Evolutionary conservation across 2,329 filamentous ascomycete genomes (phyloP), one percentile per base, ranked within the genome.

Genomic region (Colletotrichum lentis): DNA sequence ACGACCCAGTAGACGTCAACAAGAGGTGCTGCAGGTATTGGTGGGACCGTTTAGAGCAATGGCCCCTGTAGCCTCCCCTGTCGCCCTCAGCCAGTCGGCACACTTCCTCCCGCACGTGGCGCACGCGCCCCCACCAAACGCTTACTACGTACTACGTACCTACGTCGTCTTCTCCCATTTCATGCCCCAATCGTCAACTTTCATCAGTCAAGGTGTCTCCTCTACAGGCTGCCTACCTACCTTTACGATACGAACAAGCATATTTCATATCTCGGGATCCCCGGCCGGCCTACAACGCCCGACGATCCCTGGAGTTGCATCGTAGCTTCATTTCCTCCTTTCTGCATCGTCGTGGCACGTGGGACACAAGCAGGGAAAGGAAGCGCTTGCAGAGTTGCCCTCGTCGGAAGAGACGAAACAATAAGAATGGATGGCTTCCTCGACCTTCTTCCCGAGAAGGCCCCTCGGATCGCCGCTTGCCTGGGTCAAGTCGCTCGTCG

Each of bases 341-440:
- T n/a, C 31, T 20, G 52, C 31, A 39, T 6, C 52, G n/a, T 18
- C 27, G 39, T 44, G 18, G 22, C 43, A 58, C 46, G 52, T 57
- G 52, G 43, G 18, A 27, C 8, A n/a, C 53, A 5, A 52, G 10
- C 24, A 44, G 46, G 37, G 18, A 43, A 11, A n/a, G 24, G 24
- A 24, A 11, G 20, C n/a, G n/a, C 44, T 20, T 18, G 37, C 11
- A 12, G 4, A 41, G 10, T 56, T 27, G 10, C 8, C 27, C 39
- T 59, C 11, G 14, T 46, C 22, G 12, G n/a, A 16, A 35, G 58
- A 52, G 37, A 7, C 31, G 7, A 41, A n/a, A 27, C 6, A 43
- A 69, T 62, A 67, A 69, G 47, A 52, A 70, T 70, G 69, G 66
- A 70, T 70, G 69, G 64, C 52, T 53, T 63, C 62, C 61, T 55